Percentiles rank a stretch among this genome's conserved stretches.
These are phyloP conservation scores for Kalmusia sp. DNA, from an alignment of 2,329 filamentous ascomycete species.

Conservation along the genomic window DNA sequence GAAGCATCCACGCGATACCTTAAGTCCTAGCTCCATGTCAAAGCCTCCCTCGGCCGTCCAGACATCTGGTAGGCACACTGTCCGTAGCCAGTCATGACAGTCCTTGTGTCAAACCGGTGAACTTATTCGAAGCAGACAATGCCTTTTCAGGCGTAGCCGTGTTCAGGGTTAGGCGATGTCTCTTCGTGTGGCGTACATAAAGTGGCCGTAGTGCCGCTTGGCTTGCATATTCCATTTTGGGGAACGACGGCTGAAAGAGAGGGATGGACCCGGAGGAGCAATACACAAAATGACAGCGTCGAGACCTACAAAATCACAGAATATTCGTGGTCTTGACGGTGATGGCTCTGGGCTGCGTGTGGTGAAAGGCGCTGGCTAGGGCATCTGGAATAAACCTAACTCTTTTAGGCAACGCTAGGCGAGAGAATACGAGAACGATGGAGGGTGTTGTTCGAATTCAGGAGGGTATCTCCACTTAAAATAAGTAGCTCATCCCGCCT, in stretches of 20 bases:
- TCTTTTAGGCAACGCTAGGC: no score
- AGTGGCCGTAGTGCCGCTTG: not conserved
- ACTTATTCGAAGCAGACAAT: not conserved
- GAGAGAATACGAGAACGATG: no score
- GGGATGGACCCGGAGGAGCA: no score
- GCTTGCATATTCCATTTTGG: not conserved
- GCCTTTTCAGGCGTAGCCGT: not conserved
- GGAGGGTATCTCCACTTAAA: no score
- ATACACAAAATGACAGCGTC: no score
- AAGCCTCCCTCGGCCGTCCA: not conserved
- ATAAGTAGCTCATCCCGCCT: no score
- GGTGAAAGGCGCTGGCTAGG: no score
- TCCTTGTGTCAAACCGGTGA: not conserved
- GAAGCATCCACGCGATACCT: slow-evolving; percentile 1
- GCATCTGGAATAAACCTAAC: no score
- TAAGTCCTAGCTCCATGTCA: not conserved
- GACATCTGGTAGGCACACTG: not conserved
- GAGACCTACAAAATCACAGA: no score
- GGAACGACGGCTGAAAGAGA: not conserved
- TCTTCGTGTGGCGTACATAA: not conserved
- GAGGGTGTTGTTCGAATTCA: no score
- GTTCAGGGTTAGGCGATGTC: slow-evolving; percentile 4
- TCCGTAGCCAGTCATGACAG: not conserved
- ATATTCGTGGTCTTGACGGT: no score
- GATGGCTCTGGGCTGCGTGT: no score